Percentiles rank a stretch among this genome's conserved stretches.
Evolutionary conservation across 768 basidiomycete genomes (phyloP).

Genomic region (Lactarius deliciosus): DNA sequence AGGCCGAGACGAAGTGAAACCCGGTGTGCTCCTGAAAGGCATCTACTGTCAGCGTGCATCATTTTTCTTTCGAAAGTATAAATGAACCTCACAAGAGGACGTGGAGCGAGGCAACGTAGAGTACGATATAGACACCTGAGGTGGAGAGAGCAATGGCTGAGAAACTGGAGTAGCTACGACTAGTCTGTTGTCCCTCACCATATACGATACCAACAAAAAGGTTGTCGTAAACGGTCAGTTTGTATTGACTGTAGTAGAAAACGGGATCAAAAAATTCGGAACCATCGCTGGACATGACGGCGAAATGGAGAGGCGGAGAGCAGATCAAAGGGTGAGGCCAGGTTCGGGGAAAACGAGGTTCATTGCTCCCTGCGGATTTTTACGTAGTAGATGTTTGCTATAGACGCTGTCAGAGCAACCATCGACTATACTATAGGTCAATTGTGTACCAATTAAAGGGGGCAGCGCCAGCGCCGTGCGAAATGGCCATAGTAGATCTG

Average conservation of each 20-base stretch:
- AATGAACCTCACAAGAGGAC: not conserved
- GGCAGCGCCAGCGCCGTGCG: not conserved
- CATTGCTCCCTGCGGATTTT: not conserved
- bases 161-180: not conserved
- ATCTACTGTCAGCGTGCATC: too few relatives aligned
- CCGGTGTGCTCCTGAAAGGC: not conserved
- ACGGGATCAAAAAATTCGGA: too few relatives aligned
- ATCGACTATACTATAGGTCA: not conserved
- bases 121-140: not conserved
- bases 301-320: not conserved
- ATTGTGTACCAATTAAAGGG: not conserved
- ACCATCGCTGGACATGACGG: not conserved
- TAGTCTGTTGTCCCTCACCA: not conserved
- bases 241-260: not conserved
- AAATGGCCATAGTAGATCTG: not conserved
- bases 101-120: not conserved
- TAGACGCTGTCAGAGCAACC: not conserved
- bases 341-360: not conserved
- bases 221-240: not conserved
- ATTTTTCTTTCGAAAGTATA: not conserved
- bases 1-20: not conserved
- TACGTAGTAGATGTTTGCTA: not conserved
- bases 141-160: not conserved
- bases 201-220: conserved; percentile 1
- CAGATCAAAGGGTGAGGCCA: not conserved